These are phyloP conservation scores for Brassica incana DNA, from an alignment of 345 rosid species.

Conservation along the genomic window DNA sequence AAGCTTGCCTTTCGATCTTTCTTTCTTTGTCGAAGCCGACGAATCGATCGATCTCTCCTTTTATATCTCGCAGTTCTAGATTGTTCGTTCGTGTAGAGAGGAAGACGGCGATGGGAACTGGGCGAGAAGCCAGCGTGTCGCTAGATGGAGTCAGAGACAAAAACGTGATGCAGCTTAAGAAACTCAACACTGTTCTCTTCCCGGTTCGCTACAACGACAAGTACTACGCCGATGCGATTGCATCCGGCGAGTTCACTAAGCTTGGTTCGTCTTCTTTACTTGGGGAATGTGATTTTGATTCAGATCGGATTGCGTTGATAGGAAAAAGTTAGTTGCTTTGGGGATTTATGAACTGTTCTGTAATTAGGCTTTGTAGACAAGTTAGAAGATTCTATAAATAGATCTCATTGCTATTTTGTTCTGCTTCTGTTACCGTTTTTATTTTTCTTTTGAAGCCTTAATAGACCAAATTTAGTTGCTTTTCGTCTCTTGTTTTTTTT, in stretches of 20 bases:
- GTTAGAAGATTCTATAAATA: not conserved
- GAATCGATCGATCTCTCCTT: not conserved
- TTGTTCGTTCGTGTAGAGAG: constrained; percentile 24
- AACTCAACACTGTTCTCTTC: constrained; percentile 87
- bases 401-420: not conserved
- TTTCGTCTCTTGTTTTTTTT: not conserved
- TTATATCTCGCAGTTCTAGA: constrained; percentile 2
- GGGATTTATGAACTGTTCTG: constrained; percentile 8
- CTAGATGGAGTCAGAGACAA: constrained; percentile 95
- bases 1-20: not conserved
- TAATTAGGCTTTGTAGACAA: not conserved
- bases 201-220: constrained; percentile 94
- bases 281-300: constrained; percentile 8
- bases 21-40: constrained; percentile 6
- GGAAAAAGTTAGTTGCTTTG: constrained; percentile 15
- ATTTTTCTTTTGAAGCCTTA: not conserved
- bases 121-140: constrained; percentile 73
- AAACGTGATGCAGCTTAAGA: constrained; percentile 98
- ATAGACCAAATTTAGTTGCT: not conserved
- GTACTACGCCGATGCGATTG: constrained; percentile 84
- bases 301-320: constrained; percentile 15
- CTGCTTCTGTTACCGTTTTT: not conserved
- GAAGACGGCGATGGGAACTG: constrained; percentile 65
- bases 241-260: constrained; percentile 89
- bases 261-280: constrained; percentile 56